phyloP scores from a whole-genome alignment of 768 basidiomycete genomes.

The Lyophyllum semitale region DNA sequence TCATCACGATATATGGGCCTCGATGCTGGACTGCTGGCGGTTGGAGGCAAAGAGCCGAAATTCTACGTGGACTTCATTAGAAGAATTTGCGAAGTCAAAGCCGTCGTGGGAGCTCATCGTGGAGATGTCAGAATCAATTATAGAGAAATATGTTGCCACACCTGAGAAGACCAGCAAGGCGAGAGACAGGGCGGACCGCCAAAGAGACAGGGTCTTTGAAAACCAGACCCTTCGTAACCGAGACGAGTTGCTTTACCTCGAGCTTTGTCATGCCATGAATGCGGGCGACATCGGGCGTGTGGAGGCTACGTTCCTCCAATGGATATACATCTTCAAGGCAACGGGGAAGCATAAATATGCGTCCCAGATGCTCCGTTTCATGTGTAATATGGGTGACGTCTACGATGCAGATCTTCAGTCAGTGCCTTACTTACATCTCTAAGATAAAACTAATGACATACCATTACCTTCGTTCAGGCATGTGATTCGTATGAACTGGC shows the following conservation, averaged over 20 bases:
- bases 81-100: conserved; percentile 20
- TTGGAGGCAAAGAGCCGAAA: conserved; percentile 15
- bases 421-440: too few species aligned
- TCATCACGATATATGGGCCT: conserved; percentile 16
- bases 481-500: conserved; percentile 9
- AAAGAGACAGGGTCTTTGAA: too few species aligned
- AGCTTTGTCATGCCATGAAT: conserved; percentile 28
- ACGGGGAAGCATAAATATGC: conserved; percentile 32
- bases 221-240: too few species aligned
- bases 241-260: conserved; percentile 33
- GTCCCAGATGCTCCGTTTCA: conserved; percentile 21
- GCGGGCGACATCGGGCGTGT: conserved; percentile 34
- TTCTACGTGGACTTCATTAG: conserved; percentile 8
- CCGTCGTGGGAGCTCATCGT: conserved; percentile 22
- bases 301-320: conserved; percentile 24
- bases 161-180: too few species aligned
- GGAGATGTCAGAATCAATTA: conserved; percentile 13
- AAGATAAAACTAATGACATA: too few species aligned
- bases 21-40: conserved; percentile 24
- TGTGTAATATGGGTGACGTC: conserved; percentile 21
- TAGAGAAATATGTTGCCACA: conserved; percentile 14
- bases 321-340: conserved; percentile 29
- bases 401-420: background rate
- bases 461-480: too few species aligned
- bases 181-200: too few species aligned